Percentiles rank a stretch among this genome's conserved stretches.
Conservation (phyloP, 345 rosid genomes). For the Acer yangbiense region DNA sequence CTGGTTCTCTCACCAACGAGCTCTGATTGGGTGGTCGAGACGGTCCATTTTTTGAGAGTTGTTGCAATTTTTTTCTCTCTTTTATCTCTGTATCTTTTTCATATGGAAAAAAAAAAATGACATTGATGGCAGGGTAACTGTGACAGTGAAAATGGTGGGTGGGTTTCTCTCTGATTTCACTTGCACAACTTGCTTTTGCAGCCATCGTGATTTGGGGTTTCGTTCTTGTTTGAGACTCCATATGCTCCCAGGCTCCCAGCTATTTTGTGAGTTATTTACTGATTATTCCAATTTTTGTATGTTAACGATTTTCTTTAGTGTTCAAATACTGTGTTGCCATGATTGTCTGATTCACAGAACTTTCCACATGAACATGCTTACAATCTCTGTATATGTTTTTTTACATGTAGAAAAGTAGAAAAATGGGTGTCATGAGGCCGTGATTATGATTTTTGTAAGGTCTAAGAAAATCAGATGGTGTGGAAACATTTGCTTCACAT, state of each 20-base stretch:
- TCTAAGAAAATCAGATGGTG: not conserved
- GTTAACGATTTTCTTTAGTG: not conserved
- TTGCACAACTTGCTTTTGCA: too few species aligned
- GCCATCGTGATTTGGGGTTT: conserved; percentile 18
- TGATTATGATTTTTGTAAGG: not conserved
- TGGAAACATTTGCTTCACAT: not conserved
- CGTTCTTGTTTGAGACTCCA: not conserved
- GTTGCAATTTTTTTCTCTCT: too few species aligned
- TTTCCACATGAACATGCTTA: too few species aligned
- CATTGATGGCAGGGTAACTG: too few species aligned
- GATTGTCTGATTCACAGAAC: not conserved
- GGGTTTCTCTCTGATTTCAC: not conserved
- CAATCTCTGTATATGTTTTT: too few species aligned
- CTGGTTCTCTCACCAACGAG: too few species aligned
- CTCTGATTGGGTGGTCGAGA: too few species aligned
- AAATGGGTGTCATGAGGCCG: not conserved
- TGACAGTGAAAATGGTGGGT: not conserved
- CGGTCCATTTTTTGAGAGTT: too few species aligned
- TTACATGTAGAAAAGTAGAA: too few species aligned
- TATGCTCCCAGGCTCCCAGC: not conserved
- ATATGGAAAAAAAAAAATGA: too few species aligned
- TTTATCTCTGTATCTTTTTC: too few species aligned
- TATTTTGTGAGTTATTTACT: not conserved
- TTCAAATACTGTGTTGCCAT: not conserved
- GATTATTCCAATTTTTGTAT: not conserved